Base-by-base conservation (phyloP, 176 grass and related monocot genomes). In the Triticum turgidum region DNA sequence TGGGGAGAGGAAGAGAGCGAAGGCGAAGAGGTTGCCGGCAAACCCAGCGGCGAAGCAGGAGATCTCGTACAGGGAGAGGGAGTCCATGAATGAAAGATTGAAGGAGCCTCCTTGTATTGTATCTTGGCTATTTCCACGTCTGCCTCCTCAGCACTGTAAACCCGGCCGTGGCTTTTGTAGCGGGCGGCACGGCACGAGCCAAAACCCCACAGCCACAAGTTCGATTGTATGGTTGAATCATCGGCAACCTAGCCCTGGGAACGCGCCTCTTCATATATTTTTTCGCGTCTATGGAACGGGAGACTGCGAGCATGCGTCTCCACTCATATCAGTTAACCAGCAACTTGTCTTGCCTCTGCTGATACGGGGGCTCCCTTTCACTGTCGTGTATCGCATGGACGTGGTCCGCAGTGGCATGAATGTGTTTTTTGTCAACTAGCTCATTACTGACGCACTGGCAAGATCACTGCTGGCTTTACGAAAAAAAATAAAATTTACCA, bases 1-100 rank as follows among this genome's bases (percentile, higher is more conserved):
- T 38, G 92, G 94, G 11, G 94, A 97, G 7, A 97, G 56, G 88
- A 97, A 97, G 65, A 97, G 80, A 20, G 89, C 86, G 35, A 97
- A 81, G 4, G 94, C 94, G 66, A 97, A 97, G 61, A 94, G 27
- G 77, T 94, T 94, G 72, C 94, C 94, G 67, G 85, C 80, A 22
- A 87, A 61, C 9, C 94, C 94, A 38, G 92, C 92, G 25, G 90
- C 88, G 33, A 90, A 89, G 85, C 89, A 93, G 82, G 82, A 86
- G 86, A 90, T 3, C 24, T 85, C 87, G 11, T 93, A 92, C 7
- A 92, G 81, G 65, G 88, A 86, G 64, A 92, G 82, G 47, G 90
- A 88, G 33, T 61, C 73, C 91, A 93, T 24, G 72, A 6, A 73
- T 47, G 70, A 73, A 45, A 73, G 71, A 18, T 54, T 18, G 51